Percentiles rank a stretch among this genome's conserved stretches.
phyloP scores from a whole-genome alignment of 192 early-diverging fungal genomes.

The Umbelopsis vinacea region DNA sequence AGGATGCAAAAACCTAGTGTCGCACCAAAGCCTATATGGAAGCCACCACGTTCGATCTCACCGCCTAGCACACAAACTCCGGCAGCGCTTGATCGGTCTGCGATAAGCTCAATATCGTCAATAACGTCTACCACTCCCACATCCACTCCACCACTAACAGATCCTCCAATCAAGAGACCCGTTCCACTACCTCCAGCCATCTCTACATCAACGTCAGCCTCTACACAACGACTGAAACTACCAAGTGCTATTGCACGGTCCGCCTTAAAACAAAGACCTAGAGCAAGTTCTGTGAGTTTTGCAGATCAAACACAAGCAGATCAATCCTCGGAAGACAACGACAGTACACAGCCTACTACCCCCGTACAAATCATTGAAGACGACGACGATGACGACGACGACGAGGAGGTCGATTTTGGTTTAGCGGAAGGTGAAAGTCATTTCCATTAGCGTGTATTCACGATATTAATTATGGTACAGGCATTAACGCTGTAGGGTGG shows the following conservation, averaged over 20 bases:
- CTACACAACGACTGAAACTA: constrained; percentile 6
- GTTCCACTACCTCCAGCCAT: constrained; percentile 20
- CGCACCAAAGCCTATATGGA: constrained; percentile 20
- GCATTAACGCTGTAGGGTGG: no score
- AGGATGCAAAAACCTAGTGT: constrained; percentile 27
- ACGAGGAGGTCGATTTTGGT: constrained; percentile 17
- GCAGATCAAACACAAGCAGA: constrained; percentile 4
- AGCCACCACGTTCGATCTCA: constrained; percentile 14
- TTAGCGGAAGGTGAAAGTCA: background rate
- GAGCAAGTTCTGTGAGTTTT: constrained; percentile 16
- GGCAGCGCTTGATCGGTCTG: background rate
- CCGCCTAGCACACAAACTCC: background rate
- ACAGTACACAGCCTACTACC: background rate
- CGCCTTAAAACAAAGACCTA: background rate
- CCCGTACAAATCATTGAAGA: constrained; percentile 6
- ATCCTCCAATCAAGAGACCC: background rate
- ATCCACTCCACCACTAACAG: background rate
- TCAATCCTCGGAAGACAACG: constrained; percentile 2
- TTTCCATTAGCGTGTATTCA: background rate
- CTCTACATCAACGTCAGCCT: background rate
- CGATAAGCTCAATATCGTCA: background rate
- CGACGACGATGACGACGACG: constrained; percentile 11
- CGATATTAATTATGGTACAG: no score
- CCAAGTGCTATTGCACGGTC: constrained; percentile 12
- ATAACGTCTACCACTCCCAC: background rate